Evolutionary conservation across 768 basidiomycete species (phyloP), one percentile per base, ranked within the genome.

Genomic region (Amanita rubescens): DNA sequence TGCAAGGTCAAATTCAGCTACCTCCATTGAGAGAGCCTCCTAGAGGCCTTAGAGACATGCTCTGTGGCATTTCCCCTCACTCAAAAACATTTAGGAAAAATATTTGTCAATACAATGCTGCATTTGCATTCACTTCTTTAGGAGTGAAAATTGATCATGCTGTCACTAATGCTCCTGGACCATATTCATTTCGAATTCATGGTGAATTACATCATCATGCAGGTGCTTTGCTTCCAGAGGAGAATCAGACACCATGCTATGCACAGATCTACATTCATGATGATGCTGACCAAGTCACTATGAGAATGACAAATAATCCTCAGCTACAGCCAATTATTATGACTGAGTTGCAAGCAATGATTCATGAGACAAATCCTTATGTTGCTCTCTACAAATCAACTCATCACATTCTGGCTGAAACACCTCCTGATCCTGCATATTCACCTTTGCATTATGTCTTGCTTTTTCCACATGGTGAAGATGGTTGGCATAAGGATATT

Each of bases 361-460:
- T 37, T 37, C 35, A 17, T 17, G 12, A 14, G 4, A 12, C 11
- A 12, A 4, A 37, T 37, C 35, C 11, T 4, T 37, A 37, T 37
- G 35, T 11, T 37, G 5, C 35, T 37, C 12, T 37, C 12, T 37
- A 37, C 35, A 12, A 14, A 4, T 11, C 4, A 14, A 11, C 35
- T 14, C 35, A 37, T 37, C 12, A 37, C 3, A 17, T 37, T 12
- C 4, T 37, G 11, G 12, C 11, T 4, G 12, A 37, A 11, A 4
- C 4, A 4, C 35, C 35, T 37, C 12, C 11, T 9, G 19, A 17
- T 41, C 12, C n/a, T n/a, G n/a, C n/a, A n/a, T 79, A 78, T 56
- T 32, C 55, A 0, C 57, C 73, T 0, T 61, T 78, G 0, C 70
- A 75, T n/a, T 78, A 76, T 70, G 68, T 73, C 0, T 56, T 80